Base-by-base conservation (phyloP, 2,329 filamentous ascomycete genomes). In the Cladosporium sp. region DNA sequence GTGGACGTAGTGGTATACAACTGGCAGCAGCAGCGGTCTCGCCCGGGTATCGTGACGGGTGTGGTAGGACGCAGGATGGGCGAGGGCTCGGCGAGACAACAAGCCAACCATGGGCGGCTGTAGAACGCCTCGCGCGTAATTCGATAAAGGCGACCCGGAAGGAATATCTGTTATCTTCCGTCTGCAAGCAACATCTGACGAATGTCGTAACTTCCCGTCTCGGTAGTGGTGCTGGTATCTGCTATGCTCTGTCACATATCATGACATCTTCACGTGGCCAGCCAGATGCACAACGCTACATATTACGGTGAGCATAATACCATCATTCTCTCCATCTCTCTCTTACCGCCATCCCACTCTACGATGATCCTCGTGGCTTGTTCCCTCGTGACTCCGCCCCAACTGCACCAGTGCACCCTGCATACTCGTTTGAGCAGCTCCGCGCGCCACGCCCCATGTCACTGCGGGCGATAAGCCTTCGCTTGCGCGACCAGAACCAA, bases 361-460 rank as follows among this genome's bases (percentile, higher is more conserved):
- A 4, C 12, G 41, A 12, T 47, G 4, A 18, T 26, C 32, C 55
- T 58, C 55, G 55, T 58, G 55, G 41, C 24, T 54, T 30, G 26
- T 6, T 8, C 11, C 52, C 52, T 55, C 52, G 52, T 55, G 52
- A 55, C 28, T 55, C 32, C 18, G 52, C 52, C 41, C n/a, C 41
- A 36, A 4, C 4, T 30, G 32, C 11, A 34, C 24, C 21, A n/a
- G 4, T 18, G 49, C 7, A 44, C 49, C 55, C 55, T 58, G 34
- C 55, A 58, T 58, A 15, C 55, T 58, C 55, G 26, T 60, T 49
- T 28, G 55, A 26, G 36, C 58, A 60, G 15, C 58, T 60, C 58
- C 58, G 58, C 58, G 32, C 58, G 58, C 58, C 58, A 59, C 58
- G n/a, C 58, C 58, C 54, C 54, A 58, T 38, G 30, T 32, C 54